Base-by-base conservation (phyloP, 148 eudicot species). In the Camellia japonica region DNA sequence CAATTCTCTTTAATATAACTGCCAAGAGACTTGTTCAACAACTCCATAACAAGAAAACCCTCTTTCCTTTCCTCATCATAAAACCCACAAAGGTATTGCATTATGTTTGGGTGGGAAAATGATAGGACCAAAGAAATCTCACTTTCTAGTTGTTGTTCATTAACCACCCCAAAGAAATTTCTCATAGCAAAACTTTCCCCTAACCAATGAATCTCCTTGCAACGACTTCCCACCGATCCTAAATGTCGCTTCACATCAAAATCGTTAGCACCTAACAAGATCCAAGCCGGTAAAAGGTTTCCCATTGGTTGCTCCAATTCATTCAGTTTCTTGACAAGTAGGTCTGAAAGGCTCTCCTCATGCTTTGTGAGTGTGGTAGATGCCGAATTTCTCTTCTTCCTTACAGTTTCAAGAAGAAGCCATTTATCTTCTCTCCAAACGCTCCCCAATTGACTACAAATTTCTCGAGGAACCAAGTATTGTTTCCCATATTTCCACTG, bases 131-230 rank as follows among this genome's bases (percentile, higher is more conserved):
- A n/a, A 14, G 67, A 75, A 59, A 90, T 85, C 68, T 91, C 91
- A 1, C 81, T 62, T 46, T 71, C 77, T 15, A 87, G 19, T 3
- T 80, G 72, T 65, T 81, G 72, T 65, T 81, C 84, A 68, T 78
- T 79, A 44, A 84, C 68, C 68, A 87, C 93, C 54, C 88, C 86
- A 70, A 80, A 86, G 80, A 90, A 86, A 62, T 76, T 81, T 58
- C 91, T 86, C 77, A 88, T 47, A 23, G 85, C 84, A 78, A 88
- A 90, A 73, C 86, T 85, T 67, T 90, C 91, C 16, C 95, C 95
- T 59, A 91, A 43, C 95, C 95, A 91, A 16, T 84, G 89, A n/a
- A 91, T 91, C 84, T 91, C 95, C 87, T 88, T 91, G 23, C 78
- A 84, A 68, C 82, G 85, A 75, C 85, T 83, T 60, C 86, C 92